Conservation (phyloP, 2,329 filamentous ascomycete genomes). For the Penicillium sp. region DNA sequence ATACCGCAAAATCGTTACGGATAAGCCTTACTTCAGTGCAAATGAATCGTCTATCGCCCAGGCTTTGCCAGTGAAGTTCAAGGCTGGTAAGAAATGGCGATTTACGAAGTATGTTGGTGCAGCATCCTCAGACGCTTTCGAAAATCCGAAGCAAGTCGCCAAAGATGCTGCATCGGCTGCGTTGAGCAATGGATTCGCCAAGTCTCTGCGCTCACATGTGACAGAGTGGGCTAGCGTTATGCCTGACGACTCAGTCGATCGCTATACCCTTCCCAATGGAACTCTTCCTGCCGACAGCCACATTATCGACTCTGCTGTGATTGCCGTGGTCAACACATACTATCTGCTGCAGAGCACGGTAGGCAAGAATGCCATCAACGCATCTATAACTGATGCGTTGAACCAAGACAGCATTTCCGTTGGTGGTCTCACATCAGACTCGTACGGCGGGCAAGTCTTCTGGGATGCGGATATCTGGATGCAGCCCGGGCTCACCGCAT, state of each 20-base stretch:
- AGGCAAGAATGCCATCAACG: constrained; percentile 49
- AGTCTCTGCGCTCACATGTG: constrained; percentile 52
- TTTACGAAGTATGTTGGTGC: constrained; percentile 63
- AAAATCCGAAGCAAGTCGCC: constrained; percentile 52
- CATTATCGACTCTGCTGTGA: constrained; percentile 50
- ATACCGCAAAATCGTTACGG: constrained; percentile 41
- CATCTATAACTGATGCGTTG: constrained; percentile 47
- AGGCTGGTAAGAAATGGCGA: constrained; percentile 48
- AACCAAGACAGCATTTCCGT: constrained; percentile 61
- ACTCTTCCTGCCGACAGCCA: constrained; percentile 52
- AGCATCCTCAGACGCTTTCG: constrained; percentile 63
- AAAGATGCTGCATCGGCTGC: constrained; percentile 50
- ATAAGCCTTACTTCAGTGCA: constrained; percentile 46
- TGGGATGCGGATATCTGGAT: constrained; percentile 65
- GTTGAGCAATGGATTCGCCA: constrained; percentile 50
- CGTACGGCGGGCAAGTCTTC: constrained; percentile 61
- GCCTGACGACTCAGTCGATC: constrained; percentile 57
- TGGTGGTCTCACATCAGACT: constrained; percentile 61
- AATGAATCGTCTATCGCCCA: constrained; percentile 63
- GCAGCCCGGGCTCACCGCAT: constrained; percentile 59
- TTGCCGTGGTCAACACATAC: constrained; percentile 45
- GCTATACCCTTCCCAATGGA: constrained; percentile 55
- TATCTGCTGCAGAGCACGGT: constrained; percentile 48
- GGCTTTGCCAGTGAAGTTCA: constrained; percentile 50
- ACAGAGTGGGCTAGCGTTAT: constrained; percentile 59